These are phyloP conservation scores for Cyberlindnera japonica DNA, from an alignment of 805 yeast species.

Conservation along the genomic window DNA sequence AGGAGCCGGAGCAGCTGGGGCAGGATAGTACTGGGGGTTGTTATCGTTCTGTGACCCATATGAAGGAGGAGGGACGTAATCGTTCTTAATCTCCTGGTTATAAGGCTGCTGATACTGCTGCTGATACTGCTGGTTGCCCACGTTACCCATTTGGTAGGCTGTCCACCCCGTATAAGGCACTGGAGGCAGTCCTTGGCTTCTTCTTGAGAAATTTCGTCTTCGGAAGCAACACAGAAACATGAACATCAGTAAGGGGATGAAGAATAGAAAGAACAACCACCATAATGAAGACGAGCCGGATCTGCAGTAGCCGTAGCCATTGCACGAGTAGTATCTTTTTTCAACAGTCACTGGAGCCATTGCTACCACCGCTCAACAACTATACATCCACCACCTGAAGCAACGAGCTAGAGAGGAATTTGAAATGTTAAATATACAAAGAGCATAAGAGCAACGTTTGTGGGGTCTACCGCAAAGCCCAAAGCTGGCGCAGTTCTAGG, in stretches of 20 bases:
- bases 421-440: too few species aligned
- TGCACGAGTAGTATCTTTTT: constrained; percentile 12
- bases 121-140: too few species aligned
- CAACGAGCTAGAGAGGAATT: too few species aligned
- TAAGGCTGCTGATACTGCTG: constrained; percentile 11
- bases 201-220: constrained; percentile 19
- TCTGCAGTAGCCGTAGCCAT: constrained; percentile 2
- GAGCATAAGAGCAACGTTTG: too few species aligned
- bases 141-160: constrained; percentile 10
- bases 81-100: constrained; percentile 4
- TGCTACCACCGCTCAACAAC: too few species aligned
- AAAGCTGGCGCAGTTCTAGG: too few species aligned
- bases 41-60: background rate
- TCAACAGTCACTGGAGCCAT: too few species aligned
- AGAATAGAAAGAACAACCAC: constrained; percentile 21
- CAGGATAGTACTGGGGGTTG: background rate
- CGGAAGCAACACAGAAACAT: constrained; percentile 10
- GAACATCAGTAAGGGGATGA: constrained; percentile 11
- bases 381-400: too few species aligned
- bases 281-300: constrained; percentile 11
- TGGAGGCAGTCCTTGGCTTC: constrained; percentile 17
- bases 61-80: constrained; percentile 3
- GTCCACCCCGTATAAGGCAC: constrained; percentile 26
- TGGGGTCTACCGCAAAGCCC: too few species aligned
- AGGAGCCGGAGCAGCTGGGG: too few species aligned